A percentile compares a stretch with the other conserved stretches of the same genome.
phyloP scores from a whole-genome alignment of 257 asterid species.

The Forsythia viridissima region DNA sequence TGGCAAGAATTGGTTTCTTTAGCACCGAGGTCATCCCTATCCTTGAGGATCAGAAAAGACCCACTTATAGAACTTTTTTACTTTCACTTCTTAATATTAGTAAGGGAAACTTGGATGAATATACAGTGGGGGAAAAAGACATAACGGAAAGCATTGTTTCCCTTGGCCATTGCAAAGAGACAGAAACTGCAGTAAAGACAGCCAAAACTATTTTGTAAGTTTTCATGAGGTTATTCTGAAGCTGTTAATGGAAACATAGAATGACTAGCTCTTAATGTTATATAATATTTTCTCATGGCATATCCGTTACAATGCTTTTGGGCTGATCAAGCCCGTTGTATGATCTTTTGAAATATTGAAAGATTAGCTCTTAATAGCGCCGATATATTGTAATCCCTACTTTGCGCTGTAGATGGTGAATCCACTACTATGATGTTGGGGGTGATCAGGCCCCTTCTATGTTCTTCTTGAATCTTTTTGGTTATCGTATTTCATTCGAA shows the following conservation, averaged over 20 bases:
- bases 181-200: conserved; percentile 57
- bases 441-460: background rate
- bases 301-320: background rate
- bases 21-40: conserved; percentile 42
- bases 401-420: background rate
- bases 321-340: background rate
- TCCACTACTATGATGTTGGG: background rate
- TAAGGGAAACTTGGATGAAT: conserved; percentile 25
- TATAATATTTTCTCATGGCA: background rate
- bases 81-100: conserved; percentile 44
- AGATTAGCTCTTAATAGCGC: background rate
- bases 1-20: conserved; percentile 82
- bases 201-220: conserved; percentile 87
- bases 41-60: conserved; percentile 50
- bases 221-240: conserved; percentile 9
- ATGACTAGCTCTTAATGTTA: background rate
- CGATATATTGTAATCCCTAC: background rate
- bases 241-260: background rate
- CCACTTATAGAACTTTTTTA: conserved; percentile 46
- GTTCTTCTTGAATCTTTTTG: background rate
- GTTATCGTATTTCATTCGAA: background rate
- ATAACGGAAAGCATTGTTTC: conserved; percentile 53
- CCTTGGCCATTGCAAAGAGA: conserved; percentile 57
- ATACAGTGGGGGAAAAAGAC: conserved; percentile 51
- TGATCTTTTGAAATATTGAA: background rate